Evolutionary conservation across 2,329 filamentous ascomycete genomes (phyloP).

Genomic region (Purpureocillium lavendulum): DNA sequence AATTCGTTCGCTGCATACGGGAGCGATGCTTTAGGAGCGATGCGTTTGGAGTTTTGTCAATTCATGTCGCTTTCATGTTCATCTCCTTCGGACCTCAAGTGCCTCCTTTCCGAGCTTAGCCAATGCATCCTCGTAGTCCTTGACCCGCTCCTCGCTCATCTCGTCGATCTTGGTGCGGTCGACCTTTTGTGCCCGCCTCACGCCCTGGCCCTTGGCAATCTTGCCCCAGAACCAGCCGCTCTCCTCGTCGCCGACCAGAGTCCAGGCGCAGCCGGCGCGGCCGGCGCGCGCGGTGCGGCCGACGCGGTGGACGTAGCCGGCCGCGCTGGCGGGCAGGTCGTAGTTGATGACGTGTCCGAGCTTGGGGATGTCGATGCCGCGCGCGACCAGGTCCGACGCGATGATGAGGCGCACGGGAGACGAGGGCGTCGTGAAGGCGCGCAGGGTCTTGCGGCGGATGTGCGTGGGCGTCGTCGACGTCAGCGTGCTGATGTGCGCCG

Average conservation of each 20-base stretch:
- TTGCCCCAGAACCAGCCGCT: constrained; percentile 88
- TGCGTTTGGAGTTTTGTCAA: no score
- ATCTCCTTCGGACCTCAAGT: constrained; percentile 17
- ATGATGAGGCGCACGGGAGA: constrained; percentile 66
- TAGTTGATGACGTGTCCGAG: constrained; percentile 89
- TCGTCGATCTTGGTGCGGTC: constrained; percentile 37
- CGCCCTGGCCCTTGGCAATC: constrained; percentile 53
- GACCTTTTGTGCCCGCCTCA: constrained; percentile 35
- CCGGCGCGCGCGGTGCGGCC: constrained; percentile 84
- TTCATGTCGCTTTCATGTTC: constrained; percentile 2
- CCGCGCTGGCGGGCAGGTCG: constrained; percentile 74
- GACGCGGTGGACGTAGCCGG: constrained; percentile 84
- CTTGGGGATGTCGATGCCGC: constrained; percentile 74
- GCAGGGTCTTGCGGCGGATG: constrained; percentile 57
- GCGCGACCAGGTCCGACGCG: constrained; percentile 86
- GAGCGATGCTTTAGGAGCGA: no score
- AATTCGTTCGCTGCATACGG: no score
- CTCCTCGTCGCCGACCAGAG: constrained; percentile 72
- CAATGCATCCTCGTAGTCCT: constrained; percentile 48
- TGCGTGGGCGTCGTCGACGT: constrained; percentile 72
- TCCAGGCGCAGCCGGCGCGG: constrained; percentile 71
- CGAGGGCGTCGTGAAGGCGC: constrained; percentile 59
- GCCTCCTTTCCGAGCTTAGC: constrained; percentile 56
- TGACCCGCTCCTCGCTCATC: constrained; percentile 38
- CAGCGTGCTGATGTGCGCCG: constrained; percentile 55